Conservation (phyloP, 257 asterid genomes). For the Leonotis leonurus region DNA sequence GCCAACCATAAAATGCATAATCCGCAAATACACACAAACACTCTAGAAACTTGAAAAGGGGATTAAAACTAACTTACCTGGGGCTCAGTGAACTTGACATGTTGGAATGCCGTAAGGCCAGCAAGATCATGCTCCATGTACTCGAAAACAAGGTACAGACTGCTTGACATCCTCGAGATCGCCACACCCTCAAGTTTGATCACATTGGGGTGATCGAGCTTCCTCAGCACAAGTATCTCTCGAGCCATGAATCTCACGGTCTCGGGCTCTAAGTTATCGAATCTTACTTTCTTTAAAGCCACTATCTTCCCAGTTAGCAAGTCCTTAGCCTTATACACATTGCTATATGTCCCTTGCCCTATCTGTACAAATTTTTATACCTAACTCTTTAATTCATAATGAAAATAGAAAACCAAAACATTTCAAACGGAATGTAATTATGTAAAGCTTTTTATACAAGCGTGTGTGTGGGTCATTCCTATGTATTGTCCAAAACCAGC, state of each 20-base stretch:
- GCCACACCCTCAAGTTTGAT: conserved; percentile 55
- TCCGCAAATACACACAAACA: neutral
- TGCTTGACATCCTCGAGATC: conserved; percentile 47
- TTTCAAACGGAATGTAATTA: neutral
- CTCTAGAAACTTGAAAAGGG: neutral
- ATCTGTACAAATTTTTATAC: conserved; percentile 45
- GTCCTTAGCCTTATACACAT: conserved; percentile 92
- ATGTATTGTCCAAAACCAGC: neutral
- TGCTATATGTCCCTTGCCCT: conserved; percentile 98
- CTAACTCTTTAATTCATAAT: neutral
- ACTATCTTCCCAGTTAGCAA: conserved; percentile 77
- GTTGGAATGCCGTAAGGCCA: conserved; percentile 43
- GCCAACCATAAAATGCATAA: conserved; percentile 11
- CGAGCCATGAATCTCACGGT: conserved; percentile 84
- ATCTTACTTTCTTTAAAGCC: conserved; percentile 88
- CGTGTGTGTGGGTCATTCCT: neutral
- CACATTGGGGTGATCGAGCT: conserved; percentile 47
- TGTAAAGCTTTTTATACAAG: too few species aligned
- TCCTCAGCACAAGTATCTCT: conserved; percentile 42
- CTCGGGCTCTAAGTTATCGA: conserved; percentile 85
- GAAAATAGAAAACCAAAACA: neutral
- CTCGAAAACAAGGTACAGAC: conserved; percentile 52
- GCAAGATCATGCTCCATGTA: conserved; percentile 65
- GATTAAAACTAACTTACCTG: conserved; percentile 32
- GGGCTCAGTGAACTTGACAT: conserved; percentile 40